Conservation (phyloP, 106 monocot genomes). For the Amphibolis antarctica region DNA sequence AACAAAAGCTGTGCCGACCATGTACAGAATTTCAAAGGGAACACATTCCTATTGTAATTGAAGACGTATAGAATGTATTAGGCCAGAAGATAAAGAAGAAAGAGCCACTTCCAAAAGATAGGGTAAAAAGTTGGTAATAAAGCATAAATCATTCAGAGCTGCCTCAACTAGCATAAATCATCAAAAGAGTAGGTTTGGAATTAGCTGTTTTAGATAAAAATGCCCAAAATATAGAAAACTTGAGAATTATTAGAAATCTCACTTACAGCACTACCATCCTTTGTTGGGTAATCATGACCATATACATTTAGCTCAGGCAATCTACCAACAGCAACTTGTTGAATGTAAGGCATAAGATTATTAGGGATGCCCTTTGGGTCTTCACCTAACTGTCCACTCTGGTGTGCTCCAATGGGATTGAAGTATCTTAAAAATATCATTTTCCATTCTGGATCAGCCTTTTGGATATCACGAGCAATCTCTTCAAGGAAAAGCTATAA, state of each 20-base stretch:
- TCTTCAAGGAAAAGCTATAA: conserved; percentile 88
- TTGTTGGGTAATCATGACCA: conserved; percentile 70
- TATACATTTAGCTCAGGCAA: conserved; percentile 60
- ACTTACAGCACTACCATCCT: conserved; percentile 71
- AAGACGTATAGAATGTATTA: no score
- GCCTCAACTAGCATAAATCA: no score
- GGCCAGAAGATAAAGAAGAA: no score
- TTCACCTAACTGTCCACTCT: conserved; percentile 73
- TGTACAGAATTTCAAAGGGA: no score
- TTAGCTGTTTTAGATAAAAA: no score
- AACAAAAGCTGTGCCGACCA: no score
- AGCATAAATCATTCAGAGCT: no score
- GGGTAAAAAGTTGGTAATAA: no score
- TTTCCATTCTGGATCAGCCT: conserved; percentile 50
- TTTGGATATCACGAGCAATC: conserved; percentile 61
- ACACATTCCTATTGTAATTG: no score
- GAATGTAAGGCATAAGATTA: conserved; percentile 79
- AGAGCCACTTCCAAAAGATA: no score
- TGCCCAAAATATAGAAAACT: no score
- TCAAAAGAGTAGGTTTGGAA: no score
- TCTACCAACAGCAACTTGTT: conserved; percentile 71
- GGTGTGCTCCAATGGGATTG: conserved; percentile 79
- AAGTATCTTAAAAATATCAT: conserved; percentile 92
- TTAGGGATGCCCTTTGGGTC: conserved; percentile 72
- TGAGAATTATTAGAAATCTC: not conserved